Percentiles rank a stretch among this genome's conserved stretches.
Conservation (phyloP, 805 yeast genomes). For the Hanseniaspora taiwanica region DNA sequence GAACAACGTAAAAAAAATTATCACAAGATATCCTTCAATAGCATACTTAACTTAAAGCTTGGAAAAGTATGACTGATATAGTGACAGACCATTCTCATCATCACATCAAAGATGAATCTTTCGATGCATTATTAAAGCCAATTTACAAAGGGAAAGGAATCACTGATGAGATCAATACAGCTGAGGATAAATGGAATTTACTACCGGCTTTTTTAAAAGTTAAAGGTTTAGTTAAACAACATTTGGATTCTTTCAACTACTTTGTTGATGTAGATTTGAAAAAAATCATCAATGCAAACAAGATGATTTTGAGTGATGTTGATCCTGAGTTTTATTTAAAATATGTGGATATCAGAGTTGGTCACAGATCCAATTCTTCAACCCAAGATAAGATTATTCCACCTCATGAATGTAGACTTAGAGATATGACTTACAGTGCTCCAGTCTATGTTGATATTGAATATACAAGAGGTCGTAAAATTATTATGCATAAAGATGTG, state of each 20-base stretch:
- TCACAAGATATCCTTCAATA: not conserved
- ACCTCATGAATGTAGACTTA: conserved; percentile 90
- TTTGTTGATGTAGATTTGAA: conserved; percentile 88
- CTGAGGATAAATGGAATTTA: conserved; percentile 93
- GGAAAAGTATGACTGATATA: not conserved
- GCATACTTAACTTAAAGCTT: not conserved
- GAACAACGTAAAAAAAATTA: too few relatives aligned
- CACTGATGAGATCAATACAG: conserved; percentile 80
- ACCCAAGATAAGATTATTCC: conserved; percentile 51
- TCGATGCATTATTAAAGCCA: conserved; percentile 67
- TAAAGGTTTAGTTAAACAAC: conserved; percentile 94
- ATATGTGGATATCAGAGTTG: conserved; percentile 86
- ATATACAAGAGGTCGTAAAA: conserved; percentile 87
- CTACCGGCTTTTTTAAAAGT: conserved; percentile 92
- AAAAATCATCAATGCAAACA: conserved; percentile 86
- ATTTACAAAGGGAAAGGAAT: conserved; percentile 74
- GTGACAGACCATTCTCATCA: conserved; percentile 7
- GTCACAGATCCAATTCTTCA: conserved; percentile 50
- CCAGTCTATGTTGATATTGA: conserved; percentile 95
- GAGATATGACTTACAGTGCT: conserved; percentile 90
- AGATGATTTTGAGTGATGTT: conserved; percentile 78
- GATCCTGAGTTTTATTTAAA: conserved; percentile 94
- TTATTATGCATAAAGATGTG: conserved; percentile 76
- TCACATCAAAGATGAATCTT: conserved; percentile 39
- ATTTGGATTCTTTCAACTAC: conserved; percentile 93